Evolutionary conservation across 2,329 filamentous ascomycete genomes (phyloP), one percentile per base, ranked within the genome.

Genomic region (Hypoxylon sp.): DNA sequence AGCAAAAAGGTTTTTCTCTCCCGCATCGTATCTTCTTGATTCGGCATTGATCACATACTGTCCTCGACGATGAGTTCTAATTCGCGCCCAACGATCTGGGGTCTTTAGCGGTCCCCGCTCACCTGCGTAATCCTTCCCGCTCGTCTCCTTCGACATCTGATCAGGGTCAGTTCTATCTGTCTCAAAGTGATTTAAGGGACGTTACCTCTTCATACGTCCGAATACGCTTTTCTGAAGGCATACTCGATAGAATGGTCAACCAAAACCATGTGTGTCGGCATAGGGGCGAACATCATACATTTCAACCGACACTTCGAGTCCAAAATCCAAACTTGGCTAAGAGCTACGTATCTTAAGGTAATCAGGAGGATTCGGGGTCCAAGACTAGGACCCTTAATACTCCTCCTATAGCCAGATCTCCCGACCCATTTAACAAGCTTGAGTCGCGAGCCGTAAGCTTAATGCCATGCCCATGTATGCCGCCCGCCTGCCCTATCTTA

Each of bases 1-100:
- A 55, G 46, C 65, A 67, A 11, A 56, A 64, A 4, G 65, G 65
- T n/a, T 64, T 63, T 29, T 67, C 65, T 51, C 65, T 63, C 8
- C 60, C 65, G 33, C 65, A 67, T 60, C 65, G 59, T 59, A 67
- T 67, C 46, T 67, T 67, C 35, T 67, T 67, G 46, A 64, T 55
- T 35, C 65, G 59, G 37, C 65, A 67, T 56, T 59, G 65, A 53
- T 67, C 65, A 53, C 65, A 67, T 33, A 67, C 65, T 67, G 35
- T 10, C 51, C 33, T 19, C 17, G 24, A 42, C 46, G 44, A 51
- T 58, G 33, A 67, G 54, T 29, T 48, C 19, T 33, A 22, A 42
- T 42, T 24, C 46, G 31, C 26, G 19, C 42, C 51, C 26, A 55
- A 52, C 51, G 51, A 31, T 52, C 26, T 46, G 29, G 33, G 31